Percentiles rank a stretch among this genome's conserved stretches.
These are phyloP conservation scores for Vachellia pachyceras DNA, from an alignment of 306 rosid genomes.

Conservation along the genomic window DNA sequence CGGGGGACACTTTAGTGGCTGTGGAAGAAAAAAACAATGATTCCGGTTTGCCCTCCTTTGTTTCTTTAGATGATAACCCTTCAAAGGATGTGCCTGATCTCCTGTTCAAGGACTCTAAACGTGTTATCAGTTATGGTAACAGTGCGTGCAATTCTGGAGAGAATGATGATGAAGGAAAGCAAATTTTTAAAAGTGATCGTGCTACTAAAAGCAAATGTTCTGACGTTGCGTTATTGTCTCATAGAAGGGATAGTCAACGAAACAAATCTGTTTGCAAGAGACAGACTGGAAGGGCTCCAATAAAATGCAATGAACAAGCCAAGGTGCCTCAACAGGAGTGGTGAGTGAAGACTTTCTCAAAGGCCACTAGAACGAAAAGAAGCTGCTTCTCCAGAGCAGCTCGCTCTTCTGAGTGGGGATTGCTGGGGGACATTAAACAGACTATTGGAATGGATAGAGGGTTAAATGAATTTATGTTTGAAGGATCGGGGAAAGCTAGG, in stretches of 20 bases:
- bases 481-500: constrained; percentile 56
- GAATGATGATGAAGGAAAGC: constrained; percentile 57
- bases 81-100: constrained; percentile 42
- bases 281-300: constrained; percentile 58
- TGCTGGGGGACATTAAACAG: constrained; percentile 58
- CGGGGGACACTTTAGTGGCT: not conserved
- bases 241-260: constrained; percentile 58
- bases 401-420: constrained; percentile 89
- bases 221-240: constrained; percentile 39
- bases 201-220: constrained; percentile 45
- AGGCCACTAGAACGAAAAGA: constrained; percentile 75
- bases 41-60: constrained; percentile 27
- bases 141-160: constrained; percentile 38
- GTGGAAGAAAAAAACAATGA: not conserved
- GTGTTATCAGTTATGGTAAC: constrained; percentile 48
- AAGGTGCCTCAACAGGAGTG: constrained; percentile 44
- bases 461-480: constrained; percentile 52
- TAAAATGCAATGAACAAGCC: constrained; percentile 59
- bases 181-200: constrained; percentile 48
- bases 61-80: constrained; percentile 44
- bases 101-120: constrained; percentile 39
- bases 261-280: constrained; percentile 56
- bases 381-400: constrained; percentile 72
- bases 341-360: constrained; percentile 42
- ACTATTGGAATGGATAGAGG: constrained; percentile 57